These are phyloP conservation scores for Hirschfeldia incana DNA, from an alignment of 345 rosid genomes.

Conservation along the genomic window DNA sequence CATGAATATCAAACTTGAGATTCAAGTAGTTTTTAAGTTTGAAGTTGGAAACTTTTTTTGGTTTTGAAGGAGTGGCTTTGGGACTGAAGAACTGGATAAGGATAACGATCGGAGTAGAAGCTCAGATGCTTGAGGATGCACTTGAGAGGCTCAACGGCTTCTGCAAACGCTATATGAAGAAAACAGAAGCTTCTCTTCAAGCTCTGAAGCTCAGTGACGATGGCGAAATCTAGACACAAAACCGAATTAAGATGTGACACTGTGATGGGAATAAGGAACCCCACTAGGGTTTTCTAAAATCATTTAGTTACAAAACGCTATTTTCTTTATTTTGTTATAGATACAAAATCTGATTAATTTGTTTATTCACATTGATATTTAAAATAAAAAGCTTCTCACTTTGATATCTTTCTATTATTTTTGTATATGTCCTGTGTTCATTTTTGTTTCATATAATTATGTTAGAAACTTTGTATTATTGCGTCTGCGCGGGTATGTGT, in stretches of 20 bases:
- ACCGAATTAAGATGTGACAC: conserved; percentile 6
- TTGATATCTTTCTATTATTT: no score
- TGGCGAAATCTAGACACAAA: conserved; percentile 12
- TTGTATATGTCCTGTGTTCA: no score
- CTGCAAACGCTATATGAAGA: conserved; percentile 42
- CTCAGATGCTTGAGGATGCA: conserved; percentile 57
- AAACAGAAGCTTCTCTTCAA: conserved; percentile 30
- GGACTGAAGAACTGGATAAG: conserved; percentile 73
- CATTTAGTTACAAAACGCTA: not conserved
- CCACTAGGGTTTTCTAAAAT: no score
- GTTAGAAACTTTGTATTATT: no score
- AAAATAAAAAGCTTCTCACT: no score
- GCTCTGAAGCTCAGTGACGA: conserved; percentile 1
- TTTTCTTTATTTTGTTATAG: no score
- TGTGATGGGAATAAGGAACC: not conserved
- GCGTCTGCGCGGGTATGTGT: no score
- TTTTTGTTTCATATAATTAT: no score
- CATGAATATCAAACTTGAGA: not conserved
- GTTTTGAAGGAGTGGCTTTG: conserved; percentile 48
- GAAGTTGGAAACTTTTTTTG: not conserved
- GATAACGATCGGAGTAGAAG: conserved; percentile 57
- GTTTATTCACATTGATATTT: no score
- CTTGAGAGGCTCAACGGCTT: conserved; percentile 60
- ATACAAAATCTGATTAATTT: no score
- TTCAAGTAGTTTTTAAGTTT: not conserved